Evolutionary conservation across 2,329 filamentous ascomycete genomes (phyloP), one percentile per base, ranked within the genome.

Genomic region (Claviceps humidiphila): DNA sequence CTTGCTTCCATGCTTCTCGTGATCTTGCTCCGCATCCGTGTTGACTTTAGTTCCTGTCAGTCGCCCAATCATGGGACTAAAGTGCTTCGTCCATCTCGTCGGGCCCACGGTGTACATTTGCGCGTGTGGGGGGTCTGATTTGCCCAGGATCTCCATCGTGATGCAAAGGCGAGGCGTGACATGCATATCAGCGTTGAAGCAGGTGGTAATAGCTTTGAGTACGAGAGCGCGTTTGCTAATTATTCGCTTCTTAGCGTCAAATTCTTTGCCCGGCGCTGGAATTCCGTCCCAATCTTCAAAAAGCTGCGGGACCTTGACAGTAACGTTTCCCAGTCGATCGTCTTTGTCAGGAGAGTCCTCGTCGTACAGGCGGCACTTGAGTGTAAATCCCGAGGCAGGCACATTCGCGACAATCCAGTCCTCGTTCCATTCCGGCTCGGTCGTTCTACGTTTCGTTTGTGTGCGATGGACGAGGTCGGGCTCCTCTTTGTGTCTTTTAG

Each of bases 361-460:
- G 62, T 97, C 91, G 68, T 90, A 94, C 17, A 97, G 69, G 51
- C 87, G 79, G 55, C 87, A 89, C 65, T 95, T 95, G 59, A 97
- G 75, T 53, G 76, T 78, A 69, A 95, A 95, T 4, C 90, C 90
- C 0, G 78, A 80, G 0, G 82, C 73, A 0, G 91, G 90, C 2
- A 96, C 77, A 59, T 95, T 94, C 55, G 87, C 88, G 24, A 97
- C 84, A 22, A 89, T 76, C 91, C 91, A 97, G 55, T 88, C 78
- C 40, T 84, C 80, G 47, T 95, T 77, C 91, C 91, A 97, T 47
- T 72, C 74, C 0, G 91, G 90, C 59, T 90, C 78, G 1, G 81
- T 84, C 42, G 77, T 83, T 58, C 77, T 79, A 53, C 85, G 80
- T 38, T 90, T 69, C 0, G 91, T 96, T 1, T 76, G 80, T 0